Percentiles rank a stretch among this genome's conserved stretches.
Conservation (phyloP, 73 alveolate genomes). For the Paramecium sonneborni region DNA sequence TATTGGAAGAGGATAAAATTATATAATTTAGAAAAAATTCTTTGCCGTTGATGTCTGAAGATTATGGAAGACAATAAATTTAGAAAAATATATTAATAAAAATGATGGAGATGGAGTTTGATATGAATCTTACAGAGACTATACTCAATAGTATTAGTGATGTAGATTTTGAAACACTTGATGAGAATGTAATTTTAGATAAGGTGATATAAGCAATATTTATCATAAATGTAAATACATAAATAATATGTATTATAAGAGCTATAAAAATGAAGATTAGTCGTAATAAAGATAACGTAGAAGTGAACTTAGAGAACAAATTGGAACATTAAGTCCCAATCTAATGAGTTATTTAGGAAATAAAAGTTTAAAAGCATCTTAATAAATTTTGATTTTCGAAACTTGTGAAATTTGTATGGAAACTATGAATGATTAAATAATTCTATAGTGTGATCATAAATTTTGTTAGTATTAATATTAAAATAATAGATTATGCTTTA, state of each 20-base stretch:
- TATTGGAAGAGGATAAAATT: not conserved
- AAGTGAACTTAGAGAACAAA: not conserved
- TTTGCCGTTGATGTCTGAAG: not conserved
- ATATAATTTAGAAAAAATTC: not conserved
- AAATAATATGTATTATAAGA: not conserved
- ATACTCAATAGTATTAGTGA: not conserved
- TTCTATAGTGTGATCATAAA: not conserved
- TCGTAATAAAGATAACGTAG: not conserved
- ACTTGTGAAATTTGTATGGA: conserved; percentile 47
- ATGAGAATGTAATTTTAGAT: not conserved
- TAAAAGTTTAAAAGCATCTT: not conserved
- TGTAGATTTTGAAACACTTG: not conserved
- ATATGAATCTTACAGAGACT: not conserved
- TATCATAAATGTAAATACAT: not conserved
- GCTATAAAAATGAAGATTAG: not conserved
- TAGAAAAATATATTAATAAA: not conserved
- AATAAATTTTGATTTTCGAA: not conserved
- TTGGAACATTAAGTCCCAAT: not conserved
- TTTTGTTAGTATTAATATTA: not conserved
- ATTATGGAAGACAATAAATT: not conserved
- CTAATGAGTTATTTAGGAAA: conserved; percentile 3
- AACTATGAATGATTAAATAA: no score
- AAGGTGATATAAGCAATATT: not conserved
- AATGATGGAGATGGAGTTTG: not conserved
- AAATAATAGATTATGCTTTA: conserved; percentile 1